phyloP scores from a whole-genome alignment of 306 rosid genomes.

The Pyrus communis region DNA sequence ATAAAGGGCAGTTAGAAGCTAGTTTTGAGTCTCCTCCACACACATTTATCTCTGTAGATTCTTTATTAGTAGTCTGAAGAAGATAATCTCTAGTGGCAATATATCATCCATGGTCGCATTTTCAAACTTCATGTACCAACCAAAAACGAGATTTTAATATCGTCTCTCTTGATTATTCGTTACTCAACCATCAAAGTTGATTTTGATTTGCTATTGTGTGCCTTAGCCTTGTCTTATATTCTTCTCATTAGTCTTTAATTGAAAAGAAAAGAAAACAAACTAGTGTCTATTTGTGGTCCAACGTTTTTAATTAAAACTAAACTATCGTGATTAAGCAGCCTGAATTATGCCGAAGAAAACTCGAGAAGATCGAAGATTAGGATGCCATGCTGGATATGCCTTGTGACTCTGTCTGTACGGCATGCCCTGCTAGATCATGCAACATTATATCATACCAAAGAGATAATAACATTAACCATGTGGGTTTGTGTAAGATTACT shows the following conservation, averaged over 20 bases:
- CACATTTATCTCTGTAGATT: too few relatives aligned
- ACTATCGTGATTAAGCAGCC: background rate
- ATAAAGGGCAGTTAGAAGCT: too few relatives aligned
- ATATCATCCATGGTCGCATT: too few relatives aligned
- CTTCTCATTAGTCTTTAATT: background rate
- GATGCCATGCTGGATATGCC: conserved; percentile 9
- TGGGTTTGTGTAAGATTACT: background rate
- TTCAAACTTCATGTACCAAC: too few relatives aligned
- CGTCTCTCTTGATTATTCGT: too few relatives aligned
- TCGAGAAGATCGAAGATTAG: conserved; percentile 20
- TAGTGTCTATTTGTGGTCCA: background rate
- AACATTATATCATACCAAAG: background rate
- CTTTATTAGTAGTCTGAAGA: too few relatives aligned
- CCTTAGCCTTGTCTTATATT: too few relatives aligned
- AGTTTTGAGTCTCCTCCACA: too few relatives aligned
- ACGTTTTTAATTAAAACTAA: background rate
- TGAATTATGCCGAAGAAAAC: background rate
- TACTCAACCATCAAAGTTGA: too few relatives aligned
- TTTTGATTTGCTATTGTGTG: too few relatives aligned
- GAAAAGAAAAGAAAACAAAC: background rate
- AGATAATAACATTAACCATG: conserved; percentile 1
- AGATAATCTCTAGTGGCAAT: too few relatives aligned
- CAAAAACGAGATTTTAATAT: too few relatives aligned
- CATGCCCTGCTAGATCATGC: background rate
- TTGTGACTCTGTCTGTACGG: background rate